Evolutionary conservation across 1,139 yeast genomes (phyloP), one percentile per base, ranked within the genome.

Genomic region (Groenewaldozyma sp.): DNA sequence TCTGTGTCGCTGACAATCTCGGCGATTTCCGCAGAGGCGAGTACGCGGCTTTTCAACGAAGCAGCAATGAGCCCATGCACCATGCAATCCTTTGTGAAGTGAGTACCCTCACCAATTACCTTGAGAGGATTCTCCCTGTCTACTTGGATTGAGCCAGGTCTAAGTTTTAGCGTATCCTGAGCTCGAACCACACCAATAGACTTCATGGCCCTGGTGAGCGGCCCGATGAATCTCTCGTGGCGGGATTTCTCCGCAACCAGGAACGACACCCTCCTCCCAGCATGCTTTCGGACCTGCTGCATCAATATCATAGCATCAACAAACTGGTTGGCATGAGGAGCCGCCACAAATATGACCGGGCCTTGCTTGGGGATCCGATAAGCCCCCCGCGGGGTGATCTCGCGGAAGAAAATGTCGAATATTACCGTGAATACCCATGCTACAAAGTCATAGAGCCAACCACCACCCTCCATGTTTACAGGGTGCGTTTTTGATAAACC

Each of bases 261-360:
- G 54, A 88, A 88, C 20, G 94, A 82, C 24, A 88, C 74, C 40
- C 96, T 67, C 47, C 95, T 69, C 22, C 76, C 71, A 3, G 82
- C 76, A 48, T 79, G 84, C 40, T 71, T 69, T 49, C 78, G 76
- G 26, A 86, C 87, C 56, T 82, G 93, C 39, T 82, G 79, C 84
- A 84, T 78, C 41, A 91, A 68, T 39, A 87, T 71, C 42, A 86
- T 71, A 0, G 96, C 95, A 56, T 91, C 98, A 28, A 88, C 93
- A 53, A 91, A 91, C 60, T 88, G 98, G 61, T 88, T 91, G 27
- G 95, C 95, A 64, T 88, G 98, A 6, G 97, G 97, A 6, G 96
- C 98, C 1, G 93, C 97, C 34, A 91, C 97, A 56, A 91, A 84
- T 42, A 91, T 87, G 18, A 87, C 78, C 0, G 97, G 94, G 0